Base-by-base conservation (phyloP, 805 yeast species). In the Schwanniomyces yamadae region DNA sequence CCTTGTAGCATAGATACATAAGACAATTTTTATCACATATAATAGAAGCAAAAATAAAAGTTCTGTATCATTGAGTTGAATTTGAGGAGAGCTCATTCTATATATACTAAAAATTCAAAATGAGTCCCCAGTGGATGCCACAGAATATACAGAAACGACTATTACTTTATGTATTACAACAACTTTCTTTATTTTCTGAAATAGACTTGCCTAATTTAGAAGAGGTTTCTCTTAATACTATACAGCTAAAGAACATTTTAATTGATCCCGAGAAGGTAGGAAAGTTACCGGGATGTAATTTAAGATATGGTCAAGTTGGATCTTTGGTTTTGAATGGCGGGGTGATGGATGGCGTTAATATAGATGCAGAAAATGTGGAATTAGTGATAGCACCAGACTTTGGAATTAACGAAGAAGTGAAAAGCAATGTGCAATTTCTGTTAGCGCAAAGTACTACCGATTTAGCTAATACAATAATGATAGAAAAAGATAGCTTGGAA, bases 141-240 rank as follows among this genome's bases (percentile, higher is more conserved):
- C 91, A 82, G 56, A 85, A 84, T 59, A 70, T 90, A 27, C 96
- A 89, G 52, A 84, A 85, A 61, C 69, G 95, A 48, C 73, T 89
- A 24, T 74, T 90, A 28, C 77, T 84, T 28, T 88, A 87, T 57
- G 77, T 89, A 4, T 72, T 90, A 17, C 86, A 84, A 54, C 91
- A 87, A 58, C 75, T 89, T 28, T 79, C 90, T 11, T 62, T 90
- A 27, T 86, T 90, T 52, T 84, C 95, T 1, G 84, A 82, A 46
- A 75, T 89, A 15, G 95, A 89, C 56, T 66, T 88, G 13, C 83
- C 88, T 13, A 84, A 88, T 52, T 57, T 90, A 35, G 93, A 88
- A 41, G 69, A 67, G 50, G 88, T 90, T 0, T 81, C 95, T 4
- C 62, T 86, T 65, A 57, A 73, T 71, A 56, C 68, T 65, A 39